Conservation (phyloP, 1,139 yeast genomes). For the Candida glucosophila region DNA sequence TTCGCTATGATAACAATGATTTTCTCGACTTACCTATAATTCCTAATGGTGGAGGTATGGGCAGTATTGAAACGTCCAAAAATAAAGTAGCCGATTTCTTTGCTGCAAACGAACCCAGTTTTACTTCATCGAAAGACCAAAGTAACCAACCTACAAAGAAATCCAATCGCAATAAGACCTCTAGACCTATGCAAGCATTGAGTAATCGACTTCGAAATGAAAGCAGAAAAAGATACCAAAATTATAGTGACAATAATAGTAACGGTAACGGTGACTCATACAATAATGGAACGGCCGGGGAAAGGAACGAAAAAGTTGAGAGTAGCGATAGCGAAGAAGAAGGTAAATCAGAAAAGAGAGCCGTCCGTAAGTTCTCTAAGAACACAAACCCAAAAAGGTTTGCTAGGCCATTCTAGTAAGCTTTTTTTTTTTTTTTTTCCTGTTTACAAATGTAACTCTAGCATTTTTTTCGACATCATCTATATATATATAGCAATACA, state of each 20-base stretch:
- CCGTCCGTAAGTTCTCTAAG: constrained; percentile 8
- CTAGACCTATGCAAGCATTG: constrained; percentile 36
- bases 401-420: constrained; percentile 14
- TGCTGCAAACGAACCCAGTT: constrained; percentile 29
- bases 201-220: constrained; percentile 35
- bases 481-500: not conserved
- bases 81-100: constrained; percentile 9
- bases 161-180: constrained; percentile 7
- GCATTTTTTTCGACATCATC: constrained; percentile 1
- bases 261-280: constrained; percentile 1
- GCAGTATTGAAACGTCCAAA: constrained; percentile 1
- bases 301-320: constrained; percentile 1
- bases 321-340: constrained; percentile 10
- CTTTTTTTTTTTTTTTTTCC: not conserved
- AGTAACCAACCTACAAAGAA: constrained; percentile 2
- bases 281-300: not conserved
- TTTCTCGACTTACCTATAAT: constrained; percentile 38
- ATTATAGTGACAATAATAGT: not conserved
- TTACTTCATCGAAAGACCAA: constrained; percentile 3
- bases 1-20: constrained; percentile 3
- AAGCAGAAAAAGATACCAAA: constrained; percentile 7
- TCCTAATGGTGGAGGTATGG: constrained; percentile 29
- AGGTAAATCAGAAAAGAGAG: constrained; percentile 7
- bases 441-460: not conserved
- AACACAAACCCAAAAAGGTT: constrained; percentile 8